Base-by-base conservation (phyloP, 2,329 filamentous ascomycete species). In the Ascochyta fabae region DNA sequence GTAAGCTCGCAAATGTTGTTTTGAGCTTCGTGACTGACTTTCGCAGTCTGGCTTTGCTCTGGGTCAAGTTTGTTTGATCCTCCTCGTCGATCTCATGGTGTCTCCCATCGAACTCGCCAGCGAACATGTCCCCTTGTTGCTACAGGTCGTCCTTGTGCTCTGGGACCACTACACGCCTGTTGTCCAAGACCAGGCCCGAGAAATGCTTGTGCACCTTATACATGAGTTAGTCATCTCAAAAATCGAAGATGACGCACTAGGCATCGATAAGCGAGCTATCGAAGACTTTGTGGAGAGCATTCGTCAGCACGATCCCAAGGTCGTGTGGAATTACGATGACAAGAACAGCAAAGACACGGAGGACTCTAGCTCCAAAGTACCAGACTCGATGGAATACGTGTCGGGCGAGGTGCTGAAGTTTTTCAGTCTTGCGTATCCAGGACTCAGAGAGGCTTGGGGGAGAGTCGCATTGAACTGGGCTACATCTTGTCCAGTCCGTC, bases 91-190 rank as follows among this genome's bases (percentile, higher is more conserved):
- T 74, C 81, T 99, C 38, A 96, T 99, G 86, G 93, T 99, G 10
- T 91, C 94, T 9, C 94, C 95, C 0, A 88, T 96, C 33, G 88
- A 92, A 47, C 81, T 98, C 15, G 83, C 86, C 2, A 82, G 87
- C 16, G 91, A 96, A 42, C 90, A 90, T 65, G 85, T 98, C 3
- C 92, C 94, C 1, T 84, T 96, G 24, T 80, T 99, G 19, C 80
- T 99, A 13, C 95, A 99, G 74, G 91, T 96, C 8, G 88, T 97
- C 5, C 88, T 94, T 12, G 92, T 98, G 3, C 84, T 98, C 1
- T 99, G 95, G 95, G 96, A 99, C 73, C 94, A 98, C 69, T 97
- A 99, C 69, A 96, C 91, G 1, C 87, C 91, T 3, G 85, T 97
- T 10, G 95, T 99, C 1, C 94, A 98, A 74, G 95, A 98, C 64